Base-by-base conservation (phyloP, 2,329 filamentous ascomycete genomes). In the Endothia cerciana region DNA sequence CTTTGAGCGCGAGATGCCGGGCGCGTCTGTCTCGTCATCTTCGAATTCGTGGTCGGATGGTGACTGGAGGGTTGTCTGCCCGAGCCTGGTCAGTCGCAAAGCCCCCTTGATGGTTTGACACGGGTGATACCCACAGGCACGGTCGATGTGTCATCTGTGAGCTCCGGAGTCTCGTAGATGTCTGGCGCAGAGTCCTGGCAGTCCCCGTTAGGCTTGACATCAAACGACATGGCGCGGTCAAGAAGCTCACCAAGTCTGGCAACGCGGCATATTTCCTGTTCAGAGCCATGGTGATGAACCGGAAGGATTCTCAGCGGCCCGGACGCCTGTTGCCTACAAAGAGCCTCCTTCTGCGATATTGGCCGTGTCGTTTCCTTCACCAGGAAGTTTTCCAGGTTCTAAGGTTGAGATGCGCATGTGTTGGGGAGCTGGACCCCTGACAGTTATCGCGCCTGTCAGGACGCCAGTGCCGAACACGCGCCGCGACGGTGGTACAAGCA, bases 161-260 rank as follows among this genome's bases (percentile, higher is more conserved):
- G 82, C 64, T 97, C 94, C 70, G 94, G 94, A 19, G 95, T 98
- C 79, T 98, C 94, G 82, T 97, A 98, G 73, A 97, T 92, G 75
- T 98, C 95, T 71, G 94, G 94, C 36, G 94, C 93, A 63, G 90
- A 91, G 79, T 97, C 94, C 91, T 96, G 71, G 62, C 38, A 38
- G 30, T 28, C 56, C 62, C 11, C 33, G 70, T 75, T 69, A 75
- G 72, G 47, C 41, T 40, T 60, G 67, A 62, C 22, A 40, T 22
- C 28, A 40, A 43, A 43, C 22, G 65, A 70, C 15, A 40, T 36
- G 25, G 19, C 22, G 17, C 7, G 38, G 28, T 13, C 19, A 19
- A 11, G 2, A 15, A 41, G 69, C 77, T 69, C 81, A 94, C 92
- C 77, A 95, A 80, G 76, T 94, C 92, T 65, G 91, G 92, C 70